Evolutionary conservation across 345 rosid genomes (phyloP), one percentile per base, ranked within the genome.

Genomic region (Cardamine occulta): DNA sequence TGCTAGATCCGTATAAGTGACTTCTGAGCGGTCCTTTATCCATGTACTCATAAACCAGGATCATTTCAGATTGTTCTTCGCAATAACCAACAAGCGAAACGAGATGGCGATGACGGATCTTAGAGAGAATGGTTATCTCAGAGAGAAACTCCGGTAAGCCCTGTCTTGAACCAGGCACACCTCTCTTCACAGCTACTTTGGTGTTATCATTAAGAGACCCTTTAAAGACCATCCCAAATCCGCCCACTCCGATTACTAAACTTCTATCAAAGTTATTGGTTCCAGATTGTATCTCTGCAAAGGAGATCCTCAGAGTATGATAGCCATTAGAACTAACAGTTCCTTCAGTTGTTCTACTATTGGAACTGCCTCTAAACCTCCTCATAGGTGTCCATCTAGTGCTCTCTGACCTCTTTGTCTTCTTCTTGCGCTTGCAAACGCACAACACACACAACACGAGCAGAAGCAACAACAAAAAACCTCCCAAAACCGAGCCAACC

Each of bases 121-220:
- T 89, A 3, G 98, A 91, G 61, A 91, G 75, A 68, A 91, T 79
- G 11, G 86, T 79, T 79, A 94, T 91, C 82, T 94, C 98, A 1
- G 93, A 84, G 44, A 89, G 98, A 75, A 94, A 94, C 78, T 94
- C 98, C 0, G 97, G 98, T 37, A 94, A 89, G 62, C 98, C 98
- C 75, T 94, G 98, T 80, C 97, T 85, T 49, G 97, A 91, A 42
- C 97, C 97, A 0, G 93, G 98, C 28, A 89, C 84, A 18, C 96
- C 96, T 80, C 98, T 81, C 81, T 94, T 94, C 3, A 94, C 91
- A 40, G 98, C 97, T 75, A 94, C 84, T 84, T 86, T 89, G 1
- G 88, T 89, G 73, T 76, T 85, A 74, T 91, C 96, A 67, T 77
- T 86, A 12, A 89, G 93, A 67, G 88, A 84, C 17, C 89, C 98